phyloP scores from a whole-genome alignment of 2,329 filamentous ascomycete species.

The Trichoderma cornu-damae region DNA sequence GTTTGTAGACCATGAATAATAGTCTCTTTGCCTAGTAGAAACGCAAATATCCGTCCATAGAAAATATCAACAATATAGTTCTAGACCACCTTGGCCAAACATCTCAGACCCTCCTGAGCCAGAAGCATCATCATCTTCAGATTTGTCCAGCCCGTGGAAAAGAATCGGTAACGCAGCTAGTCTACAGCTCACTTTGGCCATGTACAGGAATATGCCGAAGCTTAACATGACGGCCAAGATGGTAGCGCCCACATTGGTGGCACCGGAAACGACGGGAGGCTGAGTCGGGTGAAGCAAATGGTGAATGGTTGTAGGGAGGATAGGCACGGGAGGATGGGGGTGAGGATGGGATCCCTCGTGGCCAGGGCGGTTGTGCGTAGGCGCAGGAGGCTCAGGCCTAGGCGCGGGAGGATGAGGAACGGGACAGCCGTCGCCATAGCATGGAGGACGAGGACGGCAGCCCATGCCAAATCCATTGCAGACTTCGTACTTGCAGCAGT shows the following conservation, averaged over 20 bases:
- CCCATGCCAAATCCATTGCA: constrained; percentile 24
- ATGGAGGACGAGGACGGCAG: constrained; percentile 26
- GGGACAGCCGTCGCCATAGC: constrained; percentile 21
- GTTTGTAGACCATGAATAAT: background rate
- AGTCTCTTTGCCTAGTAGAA: background rate
- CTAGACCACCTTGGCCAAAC: background rate
- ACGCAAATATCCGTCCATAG: background rate
- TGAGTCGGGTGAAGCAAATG: background rate
- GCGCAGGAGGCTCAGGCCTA: constrained; percentile 2
- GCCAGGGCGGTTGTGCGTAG: background rate
- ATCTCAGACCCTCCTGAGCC: background rate
- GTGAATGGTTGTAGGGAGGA: background rate
- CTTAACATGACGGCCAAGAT: constrained; percentile 23
- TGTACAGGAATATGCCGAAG: constrained; percentile 27
- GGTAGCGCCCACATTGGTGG: constrained; percentile 25
- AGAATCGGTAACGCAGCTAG: background rate
- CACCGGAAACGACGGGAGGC: constrained; percentile 25
- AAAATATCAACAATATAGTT: background rate
- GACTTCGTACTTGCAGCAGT: constrained; percentile 30
- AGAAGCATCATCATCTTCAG: background rate
- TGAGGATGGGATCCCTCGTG: constrained; percentile 15
- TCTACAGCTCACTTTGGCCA: background rate
- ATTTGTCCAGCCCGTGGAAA: background rate
- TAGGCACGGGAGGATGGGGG: background rate
- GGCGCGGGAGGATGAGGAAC: constrained; percentile 20